Conservation (phyloP, 73 alveolate species). For the Halteria grandinella region DNA sequence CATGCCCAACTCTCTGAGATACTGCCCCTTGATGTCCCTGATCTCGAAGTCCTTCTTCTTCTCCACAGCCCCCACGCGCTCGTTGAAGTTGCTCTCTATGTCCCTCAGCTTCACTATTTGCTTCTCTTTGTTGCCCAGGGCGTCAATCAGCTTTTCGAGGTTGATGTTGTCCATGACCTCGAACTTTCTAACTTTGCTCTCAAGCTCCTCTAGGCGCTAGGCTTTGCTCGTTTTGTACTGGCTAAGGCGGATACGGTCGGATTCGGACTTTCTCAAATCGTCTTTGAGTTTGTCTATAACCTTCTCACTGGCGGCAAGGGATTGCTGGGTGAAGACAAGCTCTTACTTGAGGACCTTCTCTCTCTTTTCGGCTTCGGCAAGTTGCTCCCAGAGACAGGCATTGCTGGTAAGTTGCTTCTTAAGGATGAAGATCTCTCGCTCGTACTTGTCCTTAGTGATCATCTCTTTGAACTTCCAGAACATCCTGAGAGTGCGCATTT, state of each 20-base stretch:
- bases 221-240: slow-evolving; percentile 57
- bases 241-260: slow-evolving; percentile 46
- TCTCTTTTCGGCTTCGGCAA: slow-evolving; percentile 81
- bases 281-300: slow-evolving; percentile 80
- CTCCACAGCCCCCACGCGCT: background rate
- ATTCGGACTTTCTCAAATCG: slow-evolving; percentile 70
- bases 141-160: slow-evolving; percentile 27
- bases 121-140: slow-evolving; percentile 20
- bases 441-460: slow-evolving; percentile 8
- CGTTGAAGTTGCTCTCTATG: slow-evolving; percentile 25
- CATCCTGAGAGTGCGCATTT: slow-evolving; percentile 5
- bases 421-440: slow-evolving; percentile 28
- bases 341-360: slow-evolving; percentile 79
- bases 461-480: slow-evolving; percentile 30
- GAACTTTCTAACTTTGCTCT: slow-evolving; percentile 47
- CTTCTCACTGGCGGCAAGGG: slow-evolving; percentile 84
- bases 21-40: background rate
- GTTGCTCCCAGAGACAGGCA: slow-evolving; percentile 84
- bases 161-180: slow-evolving; percentile 45
- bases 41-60: background rate
- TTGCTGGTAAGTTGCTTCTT: slow-evolving; percentile 79
- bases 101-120: slow-evolving; percentile 1
- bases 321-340: slow-evolving; percentile 77
- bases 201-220: slow-evolving; percentile 56
- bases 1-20: slow-evolving; percentile 46